A percentile compares a stretch with the other conserved stretches of the same genome.
Evolutionary conservation across 139 green algal genomes (phyloP).

Genomic region (Ettlia oleoabundans): DNA sequence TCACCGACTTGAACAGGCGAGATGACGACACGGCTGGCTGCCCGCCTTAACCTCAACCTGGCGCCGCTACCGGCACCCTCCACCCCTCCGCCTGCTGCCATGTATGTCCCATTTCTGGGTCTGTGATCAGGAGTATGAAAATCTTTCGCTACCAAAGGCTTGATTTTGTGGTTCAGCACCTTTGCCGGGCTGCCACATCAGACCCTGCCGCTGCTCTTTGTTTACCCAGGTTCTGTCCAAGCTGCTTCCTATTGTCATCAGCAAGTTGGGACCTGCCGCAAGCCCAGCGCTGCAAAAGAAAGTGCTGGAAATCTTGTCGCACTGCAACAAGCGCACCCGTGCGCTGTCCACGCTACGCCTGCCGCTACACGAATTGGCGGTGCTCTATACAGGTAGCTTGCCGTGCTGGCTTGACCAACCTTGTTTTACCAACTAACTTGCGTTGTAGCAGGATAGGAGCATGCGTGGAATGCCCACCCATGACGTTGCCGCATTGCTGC

Average conservation of each 20-base stretch:
- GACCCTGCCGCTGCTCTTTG: no score
- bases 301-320: conserved; percentile 86
- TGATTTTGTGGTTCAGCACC: no score
- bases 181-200: no score
- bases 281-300: conserved; percentile 30
- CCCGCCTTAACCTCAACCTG: no score
- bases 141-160: no score
- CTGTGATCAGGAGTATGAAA: no score
- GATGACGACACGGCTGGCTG: neutral
- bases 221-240: conserved; percentile 72
- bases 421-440: neutral
- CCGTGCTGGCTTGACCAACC: neutral
- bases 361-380: conserved; percentile 73
- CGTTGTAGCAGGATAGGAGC: neutral
- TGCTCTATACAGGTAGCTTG: conserved; percentile 45
- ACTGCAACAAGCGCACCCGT: conserved; percentile 92
- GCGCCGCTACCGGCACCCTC: no score
- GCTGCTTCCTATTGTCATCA: conserved; percentile 80
- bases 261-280: conserved; percentile 30
- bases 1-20: conserved; percentile 73
- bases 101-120: no score
- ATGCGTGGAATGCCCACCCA: no score
- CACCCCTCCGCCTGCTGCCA: no score
- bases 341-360: conserved; percentile 65
- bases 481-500: no score